Base-by-base conservation (phyloP, 108 stramenopile species). In the Stephanodiscus minutulus region DNA sequence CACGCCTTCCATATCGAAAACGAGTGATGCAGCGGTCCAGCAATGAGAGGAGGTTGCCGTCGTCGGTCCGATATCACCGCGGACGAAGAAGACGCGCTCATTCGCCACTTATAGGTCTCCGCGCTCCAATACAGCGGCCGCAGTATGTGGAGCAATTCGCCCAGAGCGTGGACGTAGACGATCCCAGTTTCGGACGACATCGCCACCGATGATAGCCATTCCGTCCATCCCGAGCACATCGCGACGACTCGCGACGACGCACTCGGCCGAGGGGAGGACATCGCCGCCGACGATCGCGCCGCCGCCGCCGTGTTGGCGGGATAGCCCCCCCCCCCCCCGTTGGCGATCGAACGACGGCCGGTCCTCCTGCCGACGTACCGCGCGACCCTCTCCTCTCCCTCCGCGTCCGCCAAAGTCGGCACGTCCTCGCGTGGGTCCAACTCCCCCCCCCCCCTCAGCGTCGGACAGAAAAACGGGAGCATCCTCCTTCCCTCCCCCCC, bases 51-150 rank as follows among this genome's bases (percentile, higher is more conserved):
- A n/a, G n/a, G n/a, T n/a, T n/a, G n/a, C 13, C 20, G 28, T 59
- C 61, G 47, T 36, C 5, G 49, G 59, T 11, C 11, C n/a, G 37
- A 36, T 33, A 55, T 10, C 7, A n/a, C 56, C 44, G 18, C 25
- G 5, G 61, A 29, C 2, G 47, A 49, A 0, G 47, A 49, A 0
- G 52, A 52, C 44, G 55, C 55, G 8, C 61, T 29, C 29, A 41
- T 37, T 64, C 69, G 70, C 28, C 63, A 61, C 29, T 13, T 58
- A 44, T 61, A 44, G 63, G 73, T 68, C 27, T 70, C 59, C 48
- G 37, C 29, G 50, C 78, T 79, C 78, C 78, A 79, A 52, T 79
- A 79, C 47, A 73, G 69, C 22, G 78, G 78, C 43, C 78, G 78
- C n/a, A 79, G 56, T 31, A 79, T 69, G 50, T 79, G 72, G 37